phyloP scores from a whole-genome alignment of 2,329 filamentous ascomycete genomes.

The Bipolaris zeicola region DNA sequence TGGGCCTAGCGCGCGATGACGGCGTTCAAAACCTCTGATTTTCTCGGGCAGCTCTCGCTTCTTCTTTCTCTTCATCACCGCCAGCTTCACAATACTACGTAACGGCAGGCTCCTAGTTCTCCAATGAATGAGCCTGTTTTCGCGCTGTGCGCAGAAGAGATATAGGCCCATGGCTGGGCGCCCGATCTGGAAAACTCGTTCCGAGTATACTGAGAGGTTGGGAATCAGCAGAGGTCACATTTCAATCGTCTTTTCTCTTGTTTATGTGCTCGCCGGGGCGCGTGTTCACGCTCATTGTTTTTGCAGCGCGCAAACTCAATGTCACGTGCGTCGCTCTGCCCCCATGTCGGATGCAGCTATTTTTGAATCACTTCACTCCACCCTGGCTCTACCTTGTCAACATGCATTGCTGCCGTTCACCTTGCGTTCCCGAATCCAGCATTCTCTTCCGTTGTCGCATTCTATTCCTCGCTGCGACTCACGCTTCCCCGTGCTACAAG shows the following conservation, averaged over 20 bases:
- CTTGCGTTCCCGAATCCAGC: no score
- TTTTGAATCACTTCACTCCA: no score
- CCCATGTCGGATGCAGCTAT: no score
- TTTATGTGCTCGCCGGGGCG: neutral
- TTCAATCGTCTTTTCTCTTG: neutral
- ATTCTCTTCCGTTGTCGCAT: no score
- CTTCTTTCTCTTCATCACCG: conserved; percentile 55
- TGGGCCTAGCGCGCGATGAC: conserved; percentile 29
- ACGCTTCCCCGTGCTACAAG: no score
- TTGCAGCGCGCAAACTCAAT: neutral
- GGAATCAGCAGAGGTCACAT: conserved; percentile 78
- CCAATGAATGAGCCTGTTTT: conserved; percentile 64
- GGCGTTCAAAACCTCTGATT: conserved; percentile 33
- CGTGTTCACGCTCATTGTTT: neutral
- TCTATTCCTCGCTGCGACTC: no score
- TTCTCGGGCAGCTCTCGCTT: conserved; percentile 41
- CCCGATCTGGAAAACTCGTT: conserved; percentile 70
- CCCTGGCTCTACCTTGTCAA: no score
- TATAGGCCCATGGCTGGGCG: conserved; percentile 71
- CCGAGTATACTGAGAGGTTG: conserved; percentile 66
- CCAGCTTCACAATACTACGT: conserved; percentile 66
- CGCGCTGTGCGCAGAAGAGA: conserved; percentile 70
- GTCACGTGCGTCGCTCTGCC: no score
- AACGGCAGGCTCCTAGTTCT: conserved; percentile 58
- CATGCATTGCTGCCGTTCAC: no score